phyloP scores from a whole-genome alignment of 805 yeast genomes.

The Nakazawaea wyomingensis region DNA sequence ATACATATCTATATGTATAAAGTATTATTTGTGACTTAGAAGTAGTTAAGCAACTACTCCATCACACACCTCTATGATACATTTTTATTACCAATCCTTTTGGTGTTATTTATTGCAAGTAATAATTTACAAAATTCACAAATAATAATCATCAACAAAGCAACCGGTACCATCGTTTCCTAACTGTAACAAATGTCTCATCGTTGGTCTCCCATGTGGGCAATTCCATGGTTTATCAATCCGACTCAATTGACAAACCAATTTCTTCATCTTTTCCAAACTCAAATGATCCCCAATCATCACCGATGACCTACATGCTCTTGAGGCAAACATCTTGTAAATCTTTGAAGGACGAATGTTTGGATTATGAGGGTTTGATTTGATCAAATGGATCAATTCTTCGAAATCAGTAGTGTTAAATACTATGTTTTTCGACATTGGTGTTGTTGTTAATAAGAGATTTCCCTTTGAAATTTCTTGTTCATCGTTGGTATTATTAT shows the following conservation, averaged over 20 bases:
- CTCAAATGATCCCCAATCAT: conserved; percentile 84
- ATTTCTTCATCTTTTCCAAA: conserved; percentile 52
- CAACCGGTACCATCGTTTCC: conserved; percentile 33
- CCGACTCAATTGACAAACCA: conserved; percentile 62
- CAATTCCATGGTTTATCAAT: conserved; percentile 94
- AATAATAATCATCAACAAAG: conserved; percentile 37
- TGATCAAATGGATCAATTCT: conserved; percentile 68
- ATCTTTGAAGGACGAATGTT: conserved; percentile 67
- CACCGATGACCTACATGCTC: conserved; percentile 90
- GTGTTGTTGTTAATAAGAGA: conserved; percentile 56
- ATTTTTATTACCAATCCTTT: too few species aligned
- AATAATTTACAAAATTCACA: too few species aligned
- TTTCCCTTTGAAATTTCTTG: too few species aligned
- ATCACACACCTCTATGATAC: too few species aligned
- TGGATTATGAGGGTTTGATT: conserved; percentile 40
- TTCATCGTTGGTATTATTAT: conserved; percentile 45
- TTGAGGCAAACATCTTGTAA: conserved; percentile 82
- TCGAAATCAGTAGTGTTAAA: conserved; percentile 68
- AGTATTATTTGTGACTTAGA: too few species aligned
- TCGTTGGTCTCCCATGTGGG: conserved; percentile 97
- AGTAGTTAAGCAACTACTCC: too few species aligned
- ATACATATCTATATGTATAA: too few species aligned
- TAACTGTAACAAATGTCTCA: conserved; percentile 78
- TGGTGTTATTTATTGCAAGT: too few species aligned
- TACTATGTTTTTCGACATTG: conserved; percentile 63